Evolutionary conservation across 768 basidiomycete species (phyloP).

Genomic region (Lactifluus echinatus): DNA sequence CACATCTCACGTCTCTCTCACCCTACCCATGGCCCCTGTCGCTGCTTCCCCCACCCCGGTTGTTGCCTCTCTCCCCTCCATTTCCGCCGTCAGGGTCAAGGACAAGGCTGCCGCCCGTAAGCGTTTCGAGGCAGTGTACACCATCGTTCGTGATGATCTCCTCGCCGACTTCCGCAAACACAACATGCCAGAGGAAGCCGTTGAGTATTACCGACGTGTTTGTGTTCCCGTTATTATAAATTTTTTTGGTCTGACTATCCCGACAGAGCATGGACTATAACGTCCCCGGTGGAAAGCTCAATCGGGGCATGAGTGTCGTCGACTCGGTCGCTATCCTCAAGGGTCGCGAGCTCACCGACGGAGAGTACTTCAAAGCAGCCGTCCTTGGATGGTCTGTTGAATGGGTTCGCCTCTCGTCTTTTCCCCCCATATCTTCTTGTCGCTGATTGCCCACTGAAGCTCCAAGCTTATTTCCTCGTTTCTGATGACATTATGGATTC

Average conservation of each 20-base stretch:
- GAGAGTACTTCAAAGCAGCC: constrained; percentile 84
- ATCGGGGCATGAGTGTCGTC: constrained; percentile 92
- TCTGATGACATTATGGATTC: constrained; percentile 97
- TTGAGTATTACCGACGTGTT: constrained; percentile 80
- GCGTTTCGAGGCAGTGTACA: constrained; percentile 68
- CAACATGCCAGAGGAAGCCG: constrained; percentile 76
- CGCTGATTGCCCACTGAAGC: constrained; percentile 34
- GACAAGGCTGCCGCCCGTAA: constrained; percentile 31
- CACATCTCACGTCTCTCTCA: too few species aligned
- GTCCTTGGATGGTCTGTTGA: constrained; percentile 95
- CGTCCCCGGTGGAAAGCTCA: constrained; percentile 93
- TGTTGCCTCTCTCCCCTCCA: not conserved
- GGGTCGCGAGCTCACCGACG: constrained; percentile 57
- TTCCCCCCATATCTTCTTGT: not conserved
- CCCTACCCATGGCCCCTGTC: constrained; percentile 7
- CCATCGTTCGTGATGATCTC: constrained; percentile 67
- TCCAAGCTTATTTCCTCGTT: constrained; percentile 97
- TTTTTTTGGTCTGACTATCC: constrained; percentile 1
- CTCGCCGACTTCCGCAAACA: constrained; percentile 55
- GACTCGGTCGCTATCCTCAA: constrained; percentile 87
- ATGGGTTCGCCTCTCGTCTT: constrained; percentile 55
- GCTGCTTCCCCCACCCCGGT: constrained; percentile 2
- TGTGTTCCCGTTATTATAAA: constrained; percentile 22
- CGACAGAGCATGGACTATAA: constrained; percentile 82
- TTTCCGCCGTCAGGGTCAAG: not conserved